Base-by-base conservation (phyloP, 1,284 basidiomycete species). In the Sporisorium sorghi region DNA sequence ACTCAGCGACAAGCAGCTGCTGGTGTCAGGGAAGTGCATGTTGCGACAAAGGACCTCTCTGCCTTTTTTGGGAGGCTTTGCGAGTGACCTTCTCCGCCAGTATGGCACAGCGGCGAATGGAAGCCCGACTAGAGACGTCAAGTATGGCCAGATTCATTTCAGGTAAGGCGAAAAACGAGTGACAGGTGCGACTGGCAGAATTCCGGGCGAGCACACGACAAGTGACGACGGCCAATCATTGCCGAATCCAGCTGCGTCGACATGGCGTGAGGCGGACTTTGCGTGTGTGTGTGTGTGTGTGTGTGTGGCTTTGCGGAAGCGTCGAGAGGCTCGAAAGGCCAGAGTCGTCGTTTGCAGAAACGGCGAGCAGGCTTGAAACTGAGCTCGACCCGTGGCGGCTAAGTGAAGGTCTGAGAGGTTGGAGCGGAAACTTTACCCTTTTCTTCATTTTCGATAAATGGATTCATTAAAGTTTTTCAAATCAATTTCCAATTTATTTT, bases 261-360 rank as follows among this genome's bases (percentile, higher is more conserved):
- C 37, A 40, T 40, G 37, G 37, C 37, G 37, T 40, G 37, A 40
- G n/a, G n/a, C n/a, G 17, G 37, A 40, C 46, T 47, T 28, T 47
- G n/a, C n/a, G n/a, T n/a, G n/a, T n/a, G n/a, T n/a, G n/a, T n/a
- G n/a, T n/a, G n/a, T n/a, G n/a, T n/a, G n/a, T n/a, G n/a, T n/a
- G n/a, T n/a, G n/a, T n/a, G 47, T 62, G 59, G 53, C 52, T 50
- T 19, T 40, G n/a, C 6, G 47, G 32, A n/a, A 40, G 40, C 50
- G 23, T 48, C n/a, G 42, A 55, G n/a, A 42, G 51, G n/a, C 48
- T 26, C 37, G 51, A 43, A 33, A n/a, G n/a, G n/a, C n/a, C n/a
- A 24, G 23, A 37, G 60, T 47, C 37, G 21, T 44, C n/a, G 46
- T 52, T 23, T n/a, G 42, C 57, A 54, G 53, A 51, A 51, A 48